These are phyloP conservation scores for Leptodermis oblonga DNA, from an alignment of 257 asterid species.

Conservation along the genomic window DNA sequence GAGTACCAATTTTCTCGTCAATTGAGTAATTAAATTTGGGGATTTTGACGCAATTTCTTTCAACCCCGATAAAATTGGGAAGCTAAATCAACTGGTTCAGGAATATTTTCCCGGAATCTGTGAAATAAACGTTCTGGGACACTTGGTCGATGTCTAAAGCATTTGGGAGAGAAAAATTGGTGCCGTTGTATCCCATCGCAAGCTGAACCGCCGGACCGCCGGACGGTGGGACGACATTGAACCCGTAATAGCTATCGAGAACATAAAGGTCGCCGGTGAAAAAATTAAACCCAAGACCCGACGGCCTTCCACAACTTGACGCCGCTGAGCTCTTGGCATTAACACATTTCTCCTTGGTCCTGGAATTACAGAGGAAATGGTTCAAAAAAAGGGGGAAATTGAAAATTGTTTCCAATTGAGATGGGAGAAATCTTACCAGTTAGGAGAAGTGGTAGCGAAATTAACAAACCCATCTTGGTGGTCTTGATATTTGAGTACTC, in stretches of 20 bases:
- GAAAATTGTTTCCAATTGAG: neutral
- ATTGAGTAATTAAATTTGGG: neutral
- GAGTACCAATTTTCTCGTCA: neutral
- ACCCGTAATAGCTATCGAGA: slow-evolving; percentile 34
- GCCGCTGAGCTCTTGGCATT: slow-evolving; percentile 21
- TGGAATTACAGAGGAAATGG: neutral
- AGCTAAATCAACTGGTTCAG: neutral
- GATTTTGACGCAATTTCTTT: too few species aligned
- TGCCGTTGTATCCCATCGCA: neutral
- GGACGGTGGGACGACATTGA: slow-evolving; percentile 9
- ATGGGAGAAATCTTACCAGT: slow-evolving; percentile 24
- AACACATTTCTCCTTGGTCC: slow-evolving; percentile 40
- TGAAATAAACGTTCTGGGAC: neutral
- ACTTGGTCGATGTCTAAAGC: slow-evolving; percentile 7
- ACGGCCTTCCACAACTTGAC: slow-evolving; percentile 36
- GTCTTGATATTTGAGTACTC: slow-evolving; percentile 35
- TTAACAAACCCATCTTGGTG: slow-evolving; percentile 25
- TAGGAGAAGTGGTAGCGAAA: slow-evolving; percentile 43
- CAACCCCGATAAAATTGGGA: neutral
- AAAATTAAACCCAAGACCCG: slow-evolving; percentile 39
- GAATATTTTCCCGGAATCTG: neutral
- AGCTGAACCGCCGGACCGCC: slow-evolving; percentile 1
- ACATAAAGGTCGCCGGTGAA: slow-evolving; percentile 34
- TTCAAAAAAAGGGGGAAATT: too few species aligned
- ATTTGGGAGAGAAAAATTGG: neutral